Base-by-base conservation (phyloP, 2,329 filamentous ascomycete species). In the Mycosphaerelloides madeirae region DNA sequence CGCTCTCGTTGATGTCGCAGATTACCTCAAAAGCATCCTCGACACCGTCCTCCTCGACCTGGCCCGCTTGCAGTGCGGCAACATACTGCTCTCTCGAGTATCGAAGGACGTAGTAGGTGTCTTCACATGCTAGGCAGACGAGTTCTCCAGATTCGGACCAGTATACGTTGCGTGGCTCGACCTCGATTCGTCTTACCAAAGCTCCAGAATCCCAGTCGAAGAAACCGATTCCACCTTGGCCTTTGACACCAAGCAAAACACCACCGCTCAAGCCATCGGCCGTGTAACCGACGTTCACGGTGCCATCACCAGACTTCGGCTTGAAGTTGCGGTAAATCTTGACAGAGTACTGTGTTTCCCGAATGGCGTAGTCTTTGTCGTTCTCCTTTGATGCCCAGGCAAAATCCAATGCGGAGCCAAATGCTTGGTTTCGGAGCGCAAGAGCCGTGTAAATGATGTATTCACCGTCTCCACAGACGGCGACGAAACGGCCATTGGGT, bases 381-480 rank as follows among this genome's bases (percentile, higher is more conserved):
- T 96, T 95, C 46, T 96, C 91, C 69, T 95, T 96, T 34, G 87
- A 87, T 0, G 85, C 91, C 93, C 93, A 98, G 9, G 87, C 90
- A 66, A 98, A 98, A 69, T 98, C 93, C 41, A 97, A 73, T 6
- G 91, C 93, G 31, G 87, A 90, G 16, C 93, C 93, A 61, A 98
- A 98, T 3, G 89, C 89, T 73, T 97, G 96, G 71, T 98, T 97
- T 65, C 93, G 83, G 79, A 94, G 95, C 3, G 91, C 91, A 46
- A 97, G 78, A 44, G 93, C 90, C 20, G 93, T 97, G 73, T 97
- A 97, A 61, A 97, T 95, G 66, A 97, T 97, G 71, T 96, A 98
- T 69, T 98, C 93, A 51, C 93, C 93, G 65, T 98, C 93, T 55
- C 93, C 93, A 55, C 91, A 97, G 2, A 90, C 84, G 14, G 85